Base-by-base conservation (phyloP, 208 protist species). In the Willaertia magna region DNA sequence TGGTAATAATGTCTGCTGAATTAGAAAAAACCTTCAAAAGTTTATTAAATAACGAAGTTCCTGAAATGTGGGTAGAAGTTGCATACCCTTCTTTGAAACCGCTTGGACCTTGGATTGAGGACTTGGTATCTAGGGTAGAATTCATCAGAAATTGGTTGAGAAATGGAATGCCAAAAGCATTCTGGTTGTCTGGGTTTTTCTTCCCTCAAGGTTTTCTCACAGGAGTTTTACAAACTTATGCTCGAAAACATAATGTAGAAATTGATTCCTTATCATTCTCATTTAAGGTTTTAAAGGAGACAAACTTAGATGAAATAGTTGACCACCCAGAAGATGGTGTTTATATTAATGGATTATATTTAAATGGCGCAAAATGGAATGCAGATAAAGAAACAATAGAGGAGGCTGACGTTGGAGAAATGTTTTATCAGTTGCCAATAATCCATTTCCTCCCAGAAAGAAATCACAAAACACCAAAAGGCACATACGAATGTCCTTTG, bases 151-250 rank as follows among this genome's bases (percentile, higher is more conserved):
- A 87, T 18, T 99, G 98, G 97, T 84, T 98, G 78, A 89, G 91
- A 46, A 91, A 94, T 48, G 98, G 97, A 1, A 91, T 94, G 86
- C 97, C 98, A 51, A 90, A 79, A 26, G 91, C 91, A 40, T 99
- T 97, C 91, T 98, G 96, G 96, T 92, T 99, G 46, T 92, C 94
- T 49, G 96, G 96, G 51, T 97, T 99, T 90, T 99, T 98, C 92
- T 99, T 98, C 92, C 97, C 97, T 55, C 98, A 98, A 90, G 97
- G 95, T 49, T 99, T 99, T 90, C 95, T 99, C 90, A 99, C 98
- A 11, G 98, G 96, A 85, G 92, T 94, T 40, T 95, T 97, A 76
- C 97, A 92, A 88, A 91, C 95, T 85, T 96, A 96, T 89, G 97
- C 97, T 22, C 93, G 98, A 48, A 93, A 95, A 51, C 94, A 98